Percentiles rank a stretch among this genome's conserved stretches.
phyloP scores from a whole-genome alignment of 805 yeast species.

The Zygoascus bituminiphila region DNA sequence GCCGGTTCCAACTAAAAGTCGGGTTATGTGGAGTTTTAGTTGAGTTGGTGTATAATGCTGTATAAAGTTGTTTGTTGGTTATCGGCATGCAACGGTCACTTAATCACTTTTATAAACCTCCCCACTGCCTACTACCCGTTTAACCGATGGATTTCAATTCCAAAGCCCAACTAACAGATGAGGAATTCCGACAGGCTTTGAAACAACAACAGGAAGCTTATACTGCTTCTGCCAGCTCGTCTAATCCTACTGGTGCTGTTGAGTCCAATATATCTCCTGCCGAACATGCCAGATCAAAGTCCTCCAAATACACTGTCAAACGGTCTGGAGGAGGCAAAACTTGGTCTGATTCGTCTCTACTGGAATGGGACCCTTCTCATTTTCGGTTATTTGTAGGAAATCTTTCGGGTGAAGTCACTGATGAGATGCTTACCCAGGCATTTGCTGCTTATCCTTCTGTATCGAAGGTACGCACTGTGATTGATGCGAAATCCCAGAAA shows the following conservation, averaged over 20 bases:
- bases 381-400: slow-evolving; percentile 71
- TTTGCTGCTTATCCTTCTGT: slow-evolving; percentile 47
- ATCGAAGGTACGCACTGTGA: slow-evolving; percentile 52
- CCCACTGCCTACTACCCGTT: too few relatives aligned
- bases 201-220: slow-evolving; percentile 19
- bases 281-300: not conserved
- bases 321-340: slow-evolving; percentile 39
- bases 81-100: too few relatives aligned
- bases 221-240: slow-evolving; percentile 1
- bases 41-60: too few relatives aligned
- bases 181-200: slow-evolving; percentile 11
- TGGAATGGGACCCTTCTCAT: slow-evolving; percentile 64
- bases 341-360: slow-evolving; percentile 41
- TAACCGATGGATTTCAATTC: not conserved
- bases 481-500: slow-evolving; percentile 37
- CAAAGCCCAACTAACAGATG: slow-evolving; percentile 8
- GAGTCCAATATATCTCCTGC: not conserved
- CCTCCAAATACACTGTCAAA: slow-evolving; percentile 31
- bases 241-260: not conserved
- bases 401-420: slow-evolving; percentile 58
- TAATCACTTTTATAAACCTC: too few relatives aligned
- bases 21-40: too few relatives aligned
- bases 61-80: too few relatives aligned
- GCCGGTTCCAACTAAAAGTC: too few relatives aligned
- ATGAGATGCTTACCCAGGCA: slow-evolving; percentile 45